Evolutionary conservation across 2,329 filamentous ascomycete genomes (phyloP), one percentile per base, ranked within the genome.

Genomic region (Cercospora berteroae): DNA sequence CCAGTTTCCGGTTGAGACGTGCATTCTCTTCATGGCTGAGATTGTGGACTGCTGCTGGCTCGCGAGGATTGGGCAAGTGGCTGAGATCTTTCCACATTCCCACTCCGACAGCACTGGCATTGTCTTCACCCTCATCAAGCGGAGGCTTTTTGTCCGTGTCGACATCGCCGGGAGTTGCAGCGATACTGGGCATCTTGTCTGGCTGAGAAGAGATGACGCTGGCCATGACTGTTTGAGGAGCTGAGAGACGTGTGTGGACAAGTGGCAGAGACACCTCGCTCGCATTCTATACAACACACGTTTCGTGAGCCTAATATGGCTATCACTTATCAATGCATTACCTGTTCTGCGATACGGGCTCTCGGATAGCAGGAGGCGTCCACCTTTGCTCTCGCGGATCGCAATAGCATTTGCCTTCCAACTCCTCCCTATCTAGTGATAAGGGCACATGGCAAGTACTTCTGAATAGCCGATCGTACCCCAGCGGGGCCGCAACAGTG

Each of bases 81-180:
- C 25, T 29, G 4, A 58, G 23, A 9, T 58, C 55, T 36, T 58
- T 58, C 27, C 31, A 58, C 27, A 58, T 33, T 2, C 55, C 55
- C 9, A 58, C 29, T 7, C 55, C 55, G 55, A 58, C n/a, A 7
- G 55, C 1, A 1, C 56, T n/a, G 60, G n/a, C 7, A n/a, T 64
- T 39, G 55, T 64, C 39, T 5, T 58, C 27, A 23, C 59, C 20
- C 48, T 60, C 61, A 36, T 64, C 39, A 57, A 33, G 8, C 56
- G 12, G 55, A 4, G 31, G 16, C 9, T 58, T 58, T 10, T 33
- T 20, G 20, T 58, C 55, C 8, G 23, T 7, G 1, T 58, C 65
- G 13, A 61, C 6, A 0, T 23, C 55, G 48, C 33, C 44, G 7
- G 61, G 20, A 5, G 0, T 12, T 1, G 2, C 42, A 18, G 25